A percentile compares a stretch with the other conserved stretches of the same genome.
These are phyloP conservation scores for Conticribra weissflogii DNA, from an alignment of 108 stramenopile species.

Conservation along the genomic window DNA sequence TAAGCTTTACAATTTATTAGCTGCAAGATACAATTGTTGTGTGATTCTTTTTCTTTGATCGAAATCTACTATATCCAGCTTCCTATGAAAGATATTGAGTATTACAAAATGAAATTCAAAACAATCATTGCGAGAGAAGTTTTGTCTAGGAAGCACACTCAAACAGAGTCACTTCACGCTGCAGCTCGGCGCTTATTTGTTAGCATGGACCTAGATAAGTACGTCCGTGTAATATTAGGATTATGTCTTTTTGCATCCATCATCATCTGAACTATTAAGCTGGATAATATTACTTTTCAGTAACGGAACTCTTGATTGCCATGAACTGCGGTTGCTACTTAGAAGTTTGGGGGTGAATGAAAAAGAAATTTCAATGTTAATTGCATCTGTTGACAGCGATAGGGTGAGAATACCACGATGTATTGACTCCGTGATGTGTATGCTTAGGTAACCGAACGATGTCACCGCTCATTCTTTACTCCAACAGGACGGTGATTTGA, in stretches of 20 bases:
- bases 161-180: conserved; percentile 5
- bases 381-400: conserved; percentile 25
- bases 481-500: conserved; percentile 11
- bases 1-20: no score
- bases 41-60: background rate
- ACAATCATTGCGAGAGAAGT: conserved; percentile 15
- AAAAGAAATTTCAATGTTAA: conserved; percentile 11
- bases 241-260: background rate
- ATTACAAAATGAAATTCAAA: conserved; percentile 18
- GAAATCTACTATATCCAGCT: background rate
- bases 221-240: background rate
- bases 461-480: background rate
- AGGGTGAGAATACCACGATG: conserved; percentile 4
- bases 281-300: background rate
- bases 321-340: conserved; percentile 21
- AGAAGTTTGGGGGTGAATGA: conserved; percentile 19
- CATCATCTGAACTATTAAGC: no score
- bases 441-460: no score
- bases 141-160: background rate
- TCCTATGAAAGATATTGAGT: conserved; percentile 3
- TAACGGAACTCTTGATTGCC: conserved; percentile 24
- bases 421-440: no score
- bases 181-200: conserved; percentile 25
- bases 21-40: no score
- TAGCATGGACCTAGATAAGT: conserved; percentile 19